phyloP scores from a whole-genome alignment of 176 grass and related monocot species.

The Leersia perrieri region DNA sequence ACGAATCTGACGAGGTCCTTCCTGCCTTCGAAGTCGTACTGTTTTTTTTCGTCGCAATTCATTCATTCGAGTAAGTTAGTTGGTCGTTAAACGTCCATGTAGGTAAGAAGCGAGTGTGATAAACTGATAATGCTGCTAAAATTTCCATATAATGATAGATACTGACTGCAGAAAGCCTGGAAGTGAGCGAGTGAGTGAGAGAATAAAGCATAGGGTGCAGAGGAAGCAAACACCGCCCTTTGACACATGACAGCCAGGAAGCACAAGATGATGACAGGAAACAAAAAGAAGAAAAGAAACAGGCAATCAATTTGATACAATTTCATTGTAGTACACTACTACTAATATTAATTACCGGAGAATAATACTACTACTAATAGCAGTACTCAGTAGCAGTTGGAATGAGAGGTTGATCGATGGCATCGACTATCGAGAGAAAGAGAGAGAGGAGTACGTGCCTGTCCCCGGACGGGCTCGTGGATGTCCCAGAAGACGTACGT shows the following conservation, averaged over 20 bases:
- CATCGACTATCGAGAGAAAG: too few species aligned
- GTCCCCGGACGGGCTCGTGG: constrained; percentile 82
- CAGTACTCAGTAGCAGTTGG: too few species aligned
- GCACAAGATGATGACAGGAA: background rate
- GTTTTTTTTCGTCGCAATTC: constrained; percentile 3
- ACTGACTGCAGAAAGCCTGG: background rate
- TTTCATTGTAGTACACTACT: too few species aligned
- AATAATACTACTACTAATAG: constrained; percentile 5
- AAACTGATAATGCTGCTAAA: background rate
- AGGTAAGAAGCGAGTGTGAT: background rate
- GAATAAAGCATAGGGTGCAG: constrained; percentile 47
- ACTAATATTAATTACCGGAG: too few species aligned
- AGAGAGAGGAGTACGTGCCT: constrained; percentile 48
- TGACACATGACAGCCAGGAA: constrained; percentile 23
- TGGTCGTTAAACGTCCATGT: background rate
- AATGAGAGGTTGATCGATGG: too few species aligned
- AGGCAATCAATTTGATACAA: background rate
- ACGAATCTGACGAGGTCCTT: constrained; percentile 90
- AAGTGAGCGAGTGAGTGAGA: background rate
- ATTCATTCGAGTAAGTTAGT: background rate
- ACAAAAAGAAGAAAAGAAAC: background rate
- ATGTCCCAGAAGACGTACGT: constrained; percentile 96
- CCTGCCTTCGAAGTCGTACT: constrained; percentile 99
- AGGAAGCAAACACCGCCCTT: constrained; percentile 28
- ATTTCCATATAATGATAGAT: background rate